Base-by-base conservation (phyloP, 176 grass and related monocot species). In the Oryza rufipogon region DNA sequence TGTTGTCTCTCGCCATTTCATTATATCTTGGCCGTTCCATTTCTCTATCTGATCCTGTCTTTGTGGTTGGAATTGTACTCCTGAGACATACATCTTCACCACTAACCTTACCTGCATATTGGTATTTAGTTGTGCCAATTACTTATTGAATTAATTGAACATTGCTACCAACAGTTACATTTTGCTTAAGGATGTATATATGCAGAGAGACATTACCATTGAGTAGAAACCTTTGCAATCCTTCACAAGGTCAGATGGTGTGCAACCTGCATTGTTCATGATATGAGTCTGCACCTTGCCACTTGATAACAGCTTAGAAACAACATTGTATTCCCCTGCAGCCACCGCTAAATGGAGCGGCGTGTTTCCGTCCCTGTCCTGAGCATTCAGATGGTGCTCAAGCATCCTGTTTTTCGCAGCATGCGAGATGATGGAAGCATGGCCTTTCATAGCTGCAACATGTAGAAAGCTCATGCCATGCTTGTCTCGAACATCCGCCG, bases 1-100 rank as follows among this genome's bases (percentile, higher is more conserved):
- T 11, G 80, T 86, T 11, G 13, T 51, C 32, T 74, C 79, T 25
- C 80, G 70, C 90, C 86, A 92, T 83, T 86, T 89, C 68, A 85
- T 39, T 33, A 73, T 51, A 20, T 92, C 58, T 7, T 88, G 86
- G 1, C 77, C 71, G 12, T 58, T 81, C 91, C 87, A 90, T 71
- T 83, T 68, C 19, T 76, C 74, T 58, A 85, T 39, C 61, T 90
- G 84, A 58, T 92, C 91, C 69, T 92, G 91, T 17, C 91, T 56
- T 8, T 81, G 64, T 16, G 91, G 87, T 63, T 65, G 77, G 56
- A 87, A 90, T 6, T 32, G 66, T 49, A 84, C 83, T 51, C 84
- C 80, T 38, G 42, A 78, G n/a, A 75, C 69, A 78, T 54, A 80
- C 4, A 92, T 0, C 25, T 56, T 80, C 12, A 83, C 64, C 20